These are phyloP conservation scores for Acacia pycnantha DNA, from an alignment of 331 rosid genomes.

Conservation along the genomic window DNA sequence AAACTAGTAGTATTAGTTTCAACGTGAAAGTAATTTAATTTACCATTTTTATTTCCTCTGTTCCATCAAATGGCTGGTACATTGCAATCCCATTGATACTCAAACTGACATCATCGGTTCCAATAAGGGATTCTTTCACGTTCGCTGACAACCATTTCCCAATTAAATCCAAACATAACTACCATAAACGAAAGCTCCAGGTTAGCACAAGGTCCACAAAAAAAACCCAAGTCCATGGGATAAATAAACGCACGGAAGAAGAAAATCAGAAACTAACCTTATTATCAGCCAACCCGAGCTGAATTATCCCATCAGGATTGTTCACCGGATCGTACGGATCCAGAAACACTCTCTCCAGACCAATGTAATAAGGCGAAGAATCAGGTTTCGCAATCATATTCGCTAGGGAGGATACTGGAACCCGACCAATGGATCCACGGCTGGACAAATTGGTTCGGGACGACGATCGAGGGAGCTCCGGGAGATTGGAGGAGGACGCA, in stretches of 20 bases:
- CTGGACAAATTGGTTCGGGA: slow-evolving; percentile 64
- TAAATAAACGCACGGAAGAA: neutral
- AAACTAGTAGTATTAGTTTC: neutral
- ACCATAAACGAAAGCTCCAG: slow-evolving; percentile 11
- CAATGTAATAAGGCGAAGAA: slow-evolving; percentile 76
- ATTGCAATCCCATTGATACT: slow-evolving; percentile 62
- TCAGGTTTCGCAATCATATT: slow-evolving; percentile 49
- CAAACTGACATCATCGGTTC: slow-evolving; percentile 47
- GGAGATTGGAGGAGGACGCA: slow-evolving; percentile 49
- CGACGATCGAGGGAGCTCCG: slow-evolving; percentile 55
- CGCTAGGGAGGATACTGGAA: slow-evolving; percentile 60
- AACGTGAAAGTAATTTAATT: slow-evolving; percentile 4
- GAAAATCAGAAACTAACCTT: slow-evolving; percentile 41
- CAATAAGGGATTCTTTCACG: slow-evolving; percentile 47
- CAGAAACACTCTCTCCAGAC: slow-evolving; percentile 46
- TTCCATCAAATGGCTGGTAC: slow-evolving; percentile 78
- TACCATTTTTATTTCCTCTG: slow-evolving; percentile 72
- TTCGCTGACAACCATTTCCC: slow-evolving; percentile 77
- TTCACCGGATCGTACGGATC: slow-evolving; percentile 52
- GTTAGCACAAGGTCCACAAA: neutral
- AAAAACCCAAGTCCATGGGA: neutral
- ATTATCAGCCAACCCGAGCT: slow-evolving; percentile 80
- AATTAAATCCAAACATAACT: slow-evolving; percentile 89
- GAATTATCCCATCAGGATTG: slow-evolving; percentile 73
- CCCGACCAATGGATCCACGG: slow-evolving; percentile 65